Base-by-base conservation (phyloP, 2,329 filamentous ascomycete genomes). In the Epichloe gansuensis region DNA sequence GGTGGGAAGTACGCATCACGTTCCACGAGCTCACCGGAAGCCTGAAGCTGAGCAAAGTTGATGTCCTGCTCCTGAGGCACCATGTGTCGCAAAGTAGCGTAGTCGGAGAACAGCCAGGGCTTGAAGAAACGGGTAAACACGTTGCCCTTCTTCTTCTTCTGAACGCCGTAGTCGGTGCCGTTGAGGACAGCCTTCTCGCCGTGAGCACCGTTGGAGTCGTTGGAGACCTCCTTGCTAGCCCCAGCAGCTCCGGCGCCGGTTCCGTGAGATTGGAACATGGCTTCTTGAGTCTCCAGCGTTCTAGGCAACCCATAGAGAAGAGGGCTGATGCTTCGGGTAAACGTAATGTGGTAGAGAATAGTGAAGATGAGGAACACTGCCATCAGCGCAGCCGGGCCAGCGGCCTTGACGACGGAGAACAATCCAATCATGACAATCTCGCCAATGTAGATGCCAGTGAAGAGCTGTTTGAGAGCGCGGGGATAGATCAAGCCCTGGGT, bases 401-500 rank as follows among this genome's bases (percentile, higher is more conserved):
- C 63, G 1, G 81, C 78, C 50, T 73, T 70, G 71, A 80, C 79
- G 52, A 91, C 81, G 44, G 80, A 81, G 63, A 95, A 93, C 39
- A 95, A 77, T 50, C 89, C 89, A 56, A 94, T 81, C 60, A 95
- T 72, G 66, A 86, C 91, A 52, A 91, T 70, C 60, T 91, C 83
- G 1, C 84, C 80, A 13, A 95, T 72, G 67, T 95, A 95, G 47
- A 93, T 75, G 50, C 90, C 89, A 2, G 83, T 80, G 44, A 91
- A 81, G 35, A 93, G 78, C 56, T 97, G 91, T 72, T 95, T 88
- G 44, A 97, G 76, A 5, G 88, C 91, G 25, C 88, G 86, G 1
- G 89, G 86, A 64, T 95, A 97, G 62, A 89, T 83, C 23, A 91
- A 81, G 48, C 93, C 91, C 62, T 88, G 88, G 47, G 90, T 95